These are phyloP conservation scores for Citrullus mucosospermus DNA, from an alignment of 306 rosid species.

Conservation along the genomic window DNA sequence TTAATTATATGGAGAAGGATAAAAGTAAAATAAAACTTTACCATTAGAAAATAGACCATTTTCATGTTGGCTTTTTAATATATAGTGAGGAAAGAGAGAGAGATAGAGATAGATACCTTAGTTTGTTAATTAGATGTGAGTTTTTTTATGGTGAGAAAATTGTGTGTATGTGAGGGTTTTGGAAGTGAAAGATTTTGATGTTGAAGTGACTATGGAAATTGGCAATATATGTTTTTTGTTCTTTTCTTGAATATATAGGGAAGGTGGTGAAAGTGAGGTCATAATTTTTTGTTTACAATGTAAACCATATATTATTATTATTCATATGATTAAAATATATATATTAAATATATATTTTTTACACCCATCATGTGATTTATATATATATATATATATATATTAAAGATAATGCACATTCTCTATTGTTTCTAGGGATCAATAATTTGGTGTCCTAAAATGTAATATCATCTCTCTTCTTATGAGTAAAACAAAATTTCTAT, in stretches of 20 bases:
- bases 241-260: slow-evolving; percentile 8
- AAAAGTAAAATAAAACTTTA: too few species aligned
- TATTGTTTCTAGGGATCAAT: background rate
- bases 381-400: background rate
- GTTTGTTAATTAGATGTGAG: slow-evolving; percentile 6
- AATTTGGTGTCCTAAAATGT: background rate
- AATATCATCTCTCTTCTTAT: background rate
- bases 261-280: background rate
- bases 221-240: slow-evolving; percentile 44
- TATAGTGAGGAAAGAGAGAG: background rate
- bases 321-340: too few species aligned
- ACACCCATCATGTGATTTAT: background rate
- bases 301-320: too few species aligned
- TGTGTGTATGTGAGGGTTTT: background rate
- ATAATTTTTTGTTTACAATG: background rate
- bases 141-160: background rate
- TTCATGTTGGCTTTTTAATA: too few species aligned
- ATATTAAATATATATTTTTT: background rate
- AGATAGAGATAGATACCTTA: background rate
- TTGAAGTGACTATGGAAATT: slow-evolving; percentile 46
- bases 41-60: too few species aligned
- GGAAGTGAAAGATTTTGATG: slow-evolving; percentile 47
- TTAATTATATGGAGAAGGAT: too few species aligned
- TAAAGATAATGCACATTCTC: background rate
- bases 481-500: background rate